Evolutionary conservation across 768 basidiomycete genomes (phyloP).

Genomic region (Phylloporus sp.): DNA sequence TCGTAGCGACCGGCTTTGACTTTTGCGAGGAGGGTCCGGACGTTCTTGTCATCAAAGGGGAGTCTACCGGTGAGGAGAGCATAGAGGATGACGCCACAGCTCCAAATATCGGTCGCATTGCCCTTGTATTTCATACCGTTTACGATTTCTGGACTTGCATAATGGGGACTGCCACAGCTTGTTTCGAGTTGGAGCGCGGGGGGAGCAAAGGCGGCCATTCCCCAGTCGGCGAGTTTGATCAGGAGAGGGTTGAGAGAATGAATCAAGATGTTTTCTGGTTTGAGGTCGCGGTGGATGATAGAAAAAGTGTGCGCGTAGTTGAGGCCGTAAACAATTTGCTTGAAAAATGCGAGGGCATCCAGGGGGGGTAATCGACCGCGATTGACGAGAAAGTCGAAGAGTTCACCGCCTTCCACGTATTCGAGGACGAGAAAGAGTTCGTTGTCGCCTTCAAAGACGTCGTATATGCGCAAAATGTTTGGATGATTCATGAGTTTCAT

Average conservation of each 20-base stretch:
- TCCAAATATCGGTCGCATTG: conserved; percentile 92
- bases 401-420: conserved; percentile 93
- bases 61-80: conserved; percentile 86
- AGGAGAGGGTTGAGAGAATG: conserved; percentile 74
- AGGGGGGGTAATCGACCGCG: conserved; percentile 71
- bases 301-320: conserved; percentile 97
- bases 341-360: conserved; percentile 89
- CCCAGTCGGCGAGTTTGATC: conserved; percentile 97
- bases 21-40: conserved; percentile 69
- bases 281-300: conserved; percentile 96
- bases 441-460: conserved; percentile 89
- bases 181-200: conserved; percentile 84
- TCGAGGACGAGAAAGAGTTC: conserved; percentile 92
- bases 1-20: conserved; percentile 85
- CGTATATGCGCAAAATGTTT: conserved; percentile 92
- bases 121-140: conserved; percentile 86
- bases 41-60: conserved; percentile 91
- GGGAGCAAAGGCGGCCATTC: conserved; percentile 94
- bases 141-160: conserved; percentile 95
- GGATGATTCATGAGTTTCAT: conserved; percentile 99
- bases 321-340: conserved; percentile 91
- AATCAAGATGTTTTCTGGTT: conserved; percentile 95
- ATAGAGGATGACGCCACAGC: conserved; percentile 90
- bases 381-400: conserved; percentile 94
- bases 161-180: conserved; percentile 94